Evolutionary conservation across 768 basidiomycete genomes (phyloP).

Genomic region (Mycena amicta): DNA sequence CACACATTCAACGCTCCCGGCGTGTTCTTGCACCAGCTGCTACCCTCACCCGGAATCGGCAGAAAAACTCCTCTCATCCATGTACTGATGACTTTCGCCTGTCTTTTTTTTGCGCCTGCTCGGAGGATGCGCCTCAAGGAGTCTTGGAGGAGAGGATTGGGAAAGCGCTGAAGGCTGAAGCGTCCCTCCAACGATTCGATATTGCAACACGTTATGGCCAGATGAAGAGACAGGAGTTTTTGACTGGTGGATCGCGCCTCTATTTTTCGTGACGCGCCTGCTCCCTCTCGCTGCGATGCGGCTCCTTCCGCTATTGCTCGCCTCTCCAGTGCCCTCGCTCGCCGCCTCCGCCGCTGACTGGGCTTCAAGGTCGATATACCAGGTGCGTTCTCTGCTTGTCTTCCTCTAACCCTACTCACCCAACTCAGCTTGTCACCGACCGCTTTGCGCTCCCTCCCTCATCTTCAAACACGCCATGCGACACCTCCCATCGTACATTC

Average conservation of each 20-base stretch:
- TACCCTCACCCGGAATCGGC: no score
- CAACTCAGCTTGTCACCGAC: constrained; percentile 67
- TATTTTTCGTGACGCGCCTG: constrained; percentile 6
- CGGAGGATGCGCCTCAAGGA: no score
- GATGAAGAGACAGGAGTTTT: background rate
- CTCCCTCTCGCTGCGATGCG: constrained; percentile 3
- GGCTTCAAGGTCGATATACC: constrained; percentile 59
- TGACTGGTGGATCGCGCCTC: background rate
- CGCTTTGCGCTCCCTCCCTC: constrained; percentile 60
- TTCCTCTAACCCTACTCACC: no score
- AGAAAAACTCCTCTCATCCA: no score
- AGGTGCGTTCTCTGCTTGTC: constrained; percentile 29
- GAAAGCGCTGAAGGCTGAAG: no score
- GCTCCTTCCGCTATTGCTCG: constrained; percentile 25
- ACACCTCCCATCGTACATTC: constrained; percentile 57
- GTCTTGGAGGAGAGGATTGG: no score
- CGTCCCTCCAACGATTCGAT: no score
- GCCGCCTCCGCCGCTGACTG: constrained; percentile 52
- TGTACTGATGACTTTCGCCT: no score
- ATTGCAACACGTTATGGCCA: no score
- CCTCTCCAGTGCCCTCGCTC: constrained; percentile 16
- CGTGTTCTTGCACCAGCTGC: no score
- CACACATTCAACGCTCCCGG: no score
- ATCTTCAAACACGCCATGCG: constrained; percentile 46
- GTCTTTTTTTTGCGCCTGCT: no score